phyloP scores from a whole-genome alignment of 768 basidiomycete species.

The Lentinula sp. region DNA sequence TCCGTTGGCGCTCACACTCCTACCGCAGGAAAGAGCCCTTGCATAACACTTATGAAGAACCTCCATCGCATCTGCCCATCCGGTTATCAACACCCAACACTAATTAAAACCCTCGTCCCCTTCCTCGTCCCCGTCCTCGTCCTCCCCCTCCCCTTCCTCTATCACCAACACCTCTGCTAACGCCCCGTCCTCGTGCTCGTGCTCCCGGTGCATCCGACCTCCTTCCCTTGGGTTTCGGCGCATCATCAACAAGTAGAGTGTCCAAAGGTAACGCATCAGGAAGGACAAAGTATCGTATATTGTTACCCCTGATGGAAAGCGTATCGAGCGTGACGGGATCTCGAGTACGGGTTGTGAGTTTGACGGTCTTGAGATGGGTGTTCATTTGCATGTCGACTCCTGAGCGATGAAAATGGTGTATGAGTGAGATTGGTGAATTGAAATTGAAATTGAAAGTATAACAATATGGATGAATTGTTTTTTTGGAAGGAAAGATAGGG shows the following conservation, averaged over 20 bases:
- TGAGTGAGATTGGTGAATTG: not conserved
- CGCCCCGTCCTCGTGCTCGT: constrained; percentile 39
- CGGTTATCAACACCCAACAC: not conserved
- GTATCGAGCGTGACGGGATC: constrained; percentile 84
- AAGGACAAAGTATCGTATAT: constrained; percentile 94
- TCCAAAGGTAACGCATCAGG: constrained; percentile 96
- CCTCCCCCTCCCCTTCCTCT: constrained; percentile 43
- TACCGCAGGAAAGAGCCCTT: not conserved
- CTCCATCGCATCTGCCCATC: not conserved
- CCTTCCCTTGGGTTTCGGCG: constrained; percentile 93
- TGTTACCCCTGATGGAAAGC: constrained; percentile 94
- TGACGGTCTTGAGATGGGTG: constrained; percentile 96
- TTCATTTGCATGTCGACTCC: constrained; percentile 99
- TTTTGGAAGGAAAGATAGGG: not conserved
- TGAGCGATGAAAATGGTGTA: constrained; percentile 22
- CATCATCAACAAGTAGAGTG: constrained; percentile 95
- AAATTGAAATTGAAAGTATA: constrained; percentile 3
- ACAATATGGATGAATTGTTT: not conserved
- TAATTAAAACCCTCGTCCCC: not conserved
- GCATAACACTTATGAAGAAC: not conserved
- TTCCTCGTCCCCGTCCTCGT: constrained; percentile 38
- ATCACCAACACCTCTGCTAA: constrained; percentile 45
- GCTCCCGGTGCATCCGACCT: constrained; percentile 79
- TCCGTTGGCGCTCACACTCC: not conserved
- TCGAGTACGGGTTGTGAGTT: constrained; percentile 89